phyloP scores from a whole-genome alignment of 2,329 filamentous ascomycete species.

The Colletotrichum zoysiae region DNA sequence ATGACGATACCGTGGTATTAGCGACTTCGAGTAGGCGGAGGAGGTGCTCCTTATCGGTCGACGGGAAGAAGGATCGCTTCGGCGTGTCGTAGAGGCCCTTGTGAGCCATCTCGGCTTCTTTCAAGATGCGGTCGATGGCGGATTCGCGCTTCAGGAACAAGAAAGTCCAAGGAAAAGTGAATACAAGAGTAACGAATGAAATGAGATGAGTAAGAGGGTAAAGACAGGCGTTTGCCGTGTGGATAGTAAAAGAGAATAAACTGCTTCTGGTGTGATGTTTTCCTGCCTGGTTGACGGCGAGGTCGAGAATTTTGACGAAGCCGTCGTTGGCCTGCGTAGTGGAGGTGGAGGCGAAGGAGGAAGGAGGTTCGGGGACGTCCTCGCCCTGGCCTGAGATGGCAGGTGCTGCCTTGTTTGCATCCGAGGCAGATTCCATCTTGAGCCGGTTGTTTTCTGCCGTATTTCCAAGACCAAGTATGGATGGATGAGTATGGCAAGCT shows the following conservation, averaged over 20 bases:
- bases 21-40: conserved; percentile 12
- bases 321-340: not conserved
- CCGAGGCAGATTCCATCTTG: not conserved
- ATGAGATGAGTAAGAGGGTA: not conserved
- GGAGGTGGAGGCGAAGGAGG: not conserved
- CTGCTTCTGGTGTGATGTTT: not conserved
- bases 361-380: not conserved
- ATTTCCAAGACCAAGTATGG: not conserved
- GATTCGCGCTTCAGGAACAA: not conserved
- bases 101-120: not conserved
- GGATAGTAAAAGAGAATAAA: not conserved
- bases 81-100: conserved; percentile 1
- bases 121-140: not conserved
- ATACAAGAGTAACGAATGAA: not conserved
- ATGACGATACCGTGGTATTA: not conserved
- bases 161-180: not conserved
- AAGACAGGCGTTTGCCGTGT: not conserved
- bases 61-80: conserved; percentile 10
- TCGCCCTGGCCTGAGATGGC: not conserved
- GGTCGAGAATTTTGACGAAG: not conserved
- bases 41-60: conserved; percentile 18
- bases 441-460: not conserved
- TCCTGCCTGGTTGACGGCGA: not conserved
- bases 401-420: not conserved
- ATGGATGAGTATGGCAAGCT: not conserved